Percentiles rank a stretch among this genome's conserved stretches.
Evolutionary conservation across 331 rosid genomes (phyloP).

Genomic region (Malus hybrid): DNA sequence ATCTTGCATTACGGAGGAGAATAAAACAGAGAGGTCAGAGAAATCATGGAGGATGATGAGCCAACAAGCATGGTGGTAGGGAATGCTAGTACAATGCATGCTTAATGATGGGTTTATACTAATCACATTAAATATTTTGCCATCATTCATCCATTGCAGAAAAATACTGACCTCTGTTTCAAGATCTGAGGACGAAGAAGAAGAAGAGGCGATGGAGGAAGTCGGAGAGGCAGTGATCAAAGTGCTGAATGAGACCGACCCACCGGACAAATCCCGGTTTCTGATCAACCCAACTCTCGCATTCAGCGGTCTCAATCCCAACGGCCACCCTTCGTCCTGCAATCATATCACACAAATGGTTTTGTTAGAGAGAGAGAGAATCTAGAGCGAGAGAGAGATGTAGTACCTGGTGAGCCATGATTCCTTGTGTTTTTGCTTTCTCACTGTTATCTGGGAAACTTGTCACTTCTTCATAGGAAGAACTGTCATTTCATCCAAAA

Average conservation of each 20-base stretch:
- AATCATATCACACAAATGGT: not conserved
- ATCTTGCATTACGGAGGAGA: not conserved
- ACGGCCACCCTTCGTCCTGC: slow-evolving; percentile 89
- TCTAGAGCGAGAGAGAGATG: not conserved
- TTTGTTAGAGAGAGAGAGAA: not conserved
- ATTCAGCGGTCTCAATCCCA: slow-evolving; percentile 65
- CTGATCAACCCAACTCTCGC: slow-evolving; percentile 51
- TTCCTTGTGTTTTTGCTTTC: not conserved
- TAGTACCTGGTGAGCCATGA: slow-evolving; percentile 44
- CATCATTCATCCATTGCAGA: not conserved
- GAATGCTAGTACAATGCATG: not conserved
- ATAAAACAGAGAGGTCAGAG: not conserved
- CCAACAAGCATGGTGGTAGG: not conserved
- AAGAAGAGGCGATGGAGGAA: slow-evolving; percentile 34
- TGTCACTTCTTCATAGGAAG: not conserved
- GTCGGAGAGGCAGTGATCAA: slow-evolving; percentile 48
- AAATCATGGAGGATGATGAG: not conserved
- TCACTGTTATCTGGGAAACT: not conserved
- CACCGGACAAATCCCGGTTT: slow-evolving; percentile 49
- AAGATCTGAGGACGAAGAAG: slow-evolving; percentile 64
- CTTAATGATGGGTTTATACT: not conserved
- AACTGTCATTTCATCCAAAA: not conserved
- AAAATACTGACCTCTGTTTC: slow-evolving; percentile 32
- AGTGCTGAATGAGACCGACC: slow-evolving; percentile 67
- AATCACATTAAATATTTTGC: not conserved